phyloP scores from a whole-genome alignment of 257 asterid species.

The Primulina huaijiensis region DNA sequence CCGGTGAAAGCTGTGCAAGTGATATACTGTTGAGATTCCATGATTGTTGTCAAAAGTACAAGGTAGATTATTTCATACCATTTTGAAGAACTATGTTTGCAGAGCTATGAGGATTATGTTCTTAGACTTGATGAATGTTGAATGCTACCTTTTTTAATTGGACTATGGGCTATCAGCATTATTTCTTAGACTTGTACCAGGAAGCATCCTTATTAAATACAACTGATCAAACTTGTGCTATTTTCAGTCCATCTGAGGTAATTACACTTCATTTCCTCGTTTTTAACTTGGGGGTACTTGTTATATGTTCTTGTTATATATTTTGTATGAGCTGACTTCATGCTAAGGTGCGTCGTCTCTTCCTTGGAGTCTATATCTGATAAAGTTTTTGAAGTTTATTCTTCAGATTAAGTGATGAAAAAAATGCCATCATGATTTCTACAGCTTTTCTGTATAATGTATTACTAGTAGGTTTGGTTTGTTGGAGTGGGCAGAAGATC shows the following conservation, averaged over 20 bases:
- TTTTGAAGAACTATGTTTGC: background rate
- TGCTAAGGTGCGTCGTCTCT: background rate
- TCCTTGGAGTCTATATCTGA: no score
- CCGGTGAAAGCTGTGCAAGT: slow-evolving; percentile 96
- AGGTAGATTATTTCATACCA: slow-evolving; percentile 41
- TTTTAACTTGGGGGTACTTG: background rate
- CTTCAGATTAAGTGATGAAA: slow-evolving; percentile 4
- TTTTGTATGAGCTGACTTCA: slow-evolving; percentile 19
- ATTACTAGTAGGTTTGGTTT: slow-evolving; percentile 49
- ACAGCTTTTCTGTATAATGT: slow-evolving; percentile 24
- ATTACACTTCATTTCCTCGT: slow-evolving; percentile 23
- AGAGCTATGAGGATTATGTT: background rate
- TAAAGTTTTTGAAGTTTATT: background rate
- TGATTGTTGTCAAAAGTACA: slow-evolving; percentile 95
- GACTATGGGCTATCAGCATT: slow-evolving; percentile 57
- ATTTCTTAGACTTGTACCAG: slow-evolving; percentile 51
- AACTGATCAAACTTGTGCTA: slow-evolving; percentile 85
- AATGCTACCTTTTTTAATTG: slow-evolving; percentile 14
- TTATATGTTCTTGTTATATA: slow-evolving; percentile 10
- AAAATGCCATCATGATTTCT: slow-evolving; percentile 1
- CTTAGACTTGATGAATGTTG: background rate
- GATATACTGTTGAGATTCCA: slow-evolving; percentile 83
- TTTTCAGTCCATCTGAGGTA: slow-evolving; percentile 84
- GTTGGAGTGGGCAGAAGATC: slow-evolving; percentile 94
- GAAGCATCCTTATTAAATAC: slow-evolving; percentile 83